phyloP scores from a whole-genome alignment of 1,139 yeast genomes.

The Taphrina communis region DNA sequence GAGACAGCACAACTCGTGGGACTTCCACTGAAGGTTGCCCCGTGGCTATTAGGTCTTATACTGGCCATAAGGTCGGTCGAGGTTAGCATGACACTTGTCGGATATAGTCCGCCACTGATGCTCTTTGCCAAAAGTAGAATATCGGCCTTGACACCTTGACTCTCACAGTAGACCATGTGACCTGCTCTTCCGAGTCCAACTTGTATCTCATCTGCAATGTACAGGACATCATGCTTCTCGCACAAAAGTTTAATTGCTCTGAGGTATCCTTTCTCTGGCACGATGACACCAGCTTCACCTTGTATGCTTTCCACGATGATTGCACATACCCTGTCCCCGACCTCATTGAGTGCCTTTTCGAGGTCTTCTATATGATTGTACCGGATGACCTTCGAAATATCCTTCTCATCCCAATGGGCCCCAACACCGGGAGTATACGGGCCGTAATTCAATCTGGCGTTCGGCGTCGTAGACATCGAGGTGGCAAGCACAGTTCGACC shows the following conservation, averaged over 20 bases:
- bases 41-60: constrained; percentile 94
- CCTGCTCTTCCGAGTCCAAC: constrained; percentile 98
- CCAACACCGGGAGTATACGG: constrained; percentile 87
- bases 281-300: constrained; percentile 98
- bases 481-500: constrained; percentile 95
- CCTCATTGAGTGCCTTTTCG: constrained; percentile 76
- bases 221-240: constrained; percentile 78
- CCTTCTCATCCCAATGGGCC: constrained; percentile 65
- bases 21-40: constrained; percentile 97
- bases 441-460: constrained; percentile 85
- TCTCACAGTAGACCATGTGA: constrained; percentile 88
- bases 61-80: constrained; percentile 87
- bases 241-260: constrained; percentile 74
- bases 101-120: constrained; percentile 90
- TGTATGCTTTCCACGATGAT: constrained; percentile 92
- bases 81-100: constrained; percentile 88
- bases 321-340: constrained; percentile 92
- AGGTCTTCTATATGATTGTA: constrained; percentile 86
- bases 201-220: constrained; percentile 95
- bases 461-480: constrained; percentile 95
- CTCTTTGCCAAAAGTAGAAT: constrained; percentile 90
- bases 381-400: constrained; percentile 60
- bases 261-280: constrained; percentile 75
- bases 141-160: constrained; percentile 82
- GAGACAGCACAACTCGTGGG: constrained; percentile 94